Evolutionary conservation across 2,329 filamentous ascomycete species (phyloP).

Genomic region (Nothophoma quercina): DNA sequence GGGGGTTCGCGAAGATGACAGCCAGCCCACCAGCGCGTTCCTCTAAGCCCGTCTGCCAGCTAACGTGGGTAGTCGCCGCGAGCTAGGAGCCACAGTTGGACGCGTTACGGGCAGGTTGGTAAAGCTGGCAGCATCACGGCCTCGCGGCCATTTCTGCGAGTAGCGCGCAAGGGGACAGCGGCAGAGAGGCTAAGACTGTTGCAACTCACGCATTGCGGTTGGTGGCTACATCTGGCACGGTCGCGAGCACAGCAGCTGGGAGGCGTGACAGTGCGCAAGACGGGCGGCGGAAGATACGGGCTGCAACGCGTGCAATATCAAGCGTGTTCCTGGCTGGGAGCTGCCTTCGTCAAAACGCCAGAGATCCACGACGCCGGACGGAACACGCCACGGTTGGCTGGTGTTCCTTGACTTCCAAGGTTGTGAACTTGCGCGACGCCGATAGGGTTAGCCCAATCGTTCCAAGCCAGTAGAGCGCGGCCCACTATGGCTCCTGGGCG

Average conservation of each 20-base stretch:
- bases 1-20: conserved; percentile 31
- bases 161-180: not conserved
- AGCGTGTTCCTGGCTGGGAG: conserved; percentile 45
- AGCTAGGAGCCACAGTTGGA: conserved; percentile 16
- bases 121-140: conserved; percentile 4
- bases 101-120: conserved; percentile 9
- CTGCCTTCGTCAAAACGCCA: conserved; percentile 40
- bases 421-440: conserved; percentile 25
- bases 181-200: not conserved
- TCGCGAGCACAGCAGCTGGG: conserved; percentile 13
- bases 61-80: conserved; percentile 15
- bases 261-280: conserved; percentile 21
- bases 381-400: conserved; percentile 23
- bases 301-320: conserved; percentile 27
- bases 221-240: conserved; percentile 11
- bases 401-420: conserved; percentile 43
- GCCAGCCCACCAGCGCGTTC: conserved; percentile 23
- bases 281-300: conserved; percentile 31
- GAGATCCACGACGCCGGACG: conserved; percentile 29
- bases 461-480: conserved; percentile 29
- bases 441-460: conserved; percentile 21
- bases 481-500: conserved; percentile 34
- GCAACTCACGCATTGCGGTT: conserved; percentile 8
- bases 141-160: conserved; percentile 1
- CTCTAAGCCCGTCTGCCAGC: conserved; percentile 17